Conservation (phyloP, 129 eudicot genomes). For the Deinandra increscens region DNA sequence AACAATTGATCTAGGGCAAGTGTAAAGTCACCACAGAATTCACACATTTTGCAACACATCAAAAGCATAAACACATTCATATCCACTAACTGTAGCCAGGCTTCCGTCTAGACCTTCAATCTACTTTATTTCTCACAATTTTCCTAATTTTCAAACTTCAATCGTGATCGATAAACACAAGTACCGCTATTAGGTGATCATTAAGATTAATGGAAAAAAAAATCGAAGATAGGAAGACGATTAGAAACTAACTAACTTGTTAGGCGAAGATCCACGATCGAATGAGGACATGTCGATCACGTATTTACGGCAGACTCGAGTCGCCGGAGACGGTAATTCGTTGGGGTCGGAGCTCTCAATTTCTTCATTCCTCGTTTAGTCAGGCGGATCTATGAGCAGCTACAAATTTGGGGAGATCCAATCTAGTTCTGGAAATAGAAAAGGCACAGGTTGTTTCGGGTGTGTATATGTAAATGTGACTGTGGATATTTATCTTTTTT, state of each 20-base stretch:
- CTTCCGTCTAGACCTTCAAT: not conserved
- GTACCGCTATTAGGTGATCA: not conserved
- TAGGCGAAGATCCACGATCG: constrained; percentile 52
- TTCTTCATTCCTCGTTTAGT: constrained; percentile 54
- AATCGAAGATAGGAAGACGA: not conserved
- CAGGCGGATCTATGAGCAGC: constrained; percentile 24
- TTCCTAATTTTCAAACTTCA: not conserved
- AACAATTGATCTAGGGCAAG: constrained; percentile 26
- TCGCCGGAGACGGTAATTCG: constrained; percentile 40
- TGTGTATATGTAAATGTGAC: too few relatives aligned
- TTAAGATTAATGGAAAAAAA: not conserved
- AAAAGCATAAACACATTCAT: constrained; percentile 5
- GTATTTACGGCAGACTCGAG: constrained; percentile 62
- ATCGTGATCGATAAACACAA: constrained; percentile 13
- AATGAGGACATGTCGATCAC: constrained; percentile 77
- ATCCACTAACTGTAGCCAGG: constrained; percentile 10
- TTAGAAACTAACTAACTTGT: constrained; percentile 25
- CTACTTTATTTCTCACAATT: not conserved
- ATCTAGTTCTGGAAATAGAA: too few relatives aligned
- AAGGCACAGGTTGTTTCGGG: too few relatives aligned
- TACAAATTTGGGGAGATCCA: too few relatives aligned
- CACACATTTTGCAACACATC: constrained; percentile 16
- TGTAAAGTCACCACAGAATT: not conserved
- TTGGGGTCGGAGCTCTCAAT: constrained; percentile 61
- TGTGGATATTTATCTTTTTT: too few relatives aligned